Evolutionary conservation across 2,329 filamentous ascomycete species (phyloP).

Genomic region (Neopestalotiopsis clavispora): DNA sequence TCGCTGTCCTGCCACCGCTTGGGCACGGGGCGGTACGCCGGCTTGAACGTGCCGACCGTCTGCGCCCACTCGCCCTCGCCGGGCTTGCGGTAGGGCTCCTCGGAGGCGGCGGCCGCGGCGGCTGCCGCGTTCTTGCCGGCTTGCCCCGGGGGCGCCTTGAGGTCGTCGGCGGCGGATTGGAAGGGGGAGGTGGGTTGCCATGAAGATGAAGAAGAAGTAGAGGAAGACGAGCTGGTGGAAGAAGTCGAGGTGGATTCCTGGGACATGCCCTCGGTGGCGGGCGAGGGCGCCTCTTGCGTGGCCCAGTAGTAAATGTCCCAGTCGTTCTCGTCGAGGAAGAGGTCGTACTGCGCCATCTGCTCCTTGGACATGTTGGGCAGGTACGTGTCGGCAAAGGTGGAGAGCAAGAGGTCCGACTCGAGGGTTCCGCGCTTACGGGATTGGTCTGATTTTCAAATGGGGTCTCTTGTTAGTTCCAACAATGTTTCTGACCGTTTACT

Average conservation of each 20-base stretch:
- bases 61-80: slow-evolving; percentile 89
- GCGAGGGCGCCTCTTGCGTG: slow-evolving; percentile 76
- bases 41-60: slow-evolving; percentile 92
- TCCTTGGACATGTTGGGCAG: slow-evolving; percentile 73
- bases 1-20: slow-evolving; percentile 83
- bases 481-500: too few species aligned
- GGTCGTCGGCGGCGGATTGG: slow-evolving; percentile 26
- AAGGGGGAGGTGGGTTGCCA: slow-evolving; percentile 19
- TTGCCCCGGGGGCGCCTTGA: not conserved
- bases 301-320: slow-evolving; percentile 99
- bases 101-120: slow-evolving; percentile 37
- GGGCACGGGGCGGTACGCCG: slow-evolving; percentile 90
- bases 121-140: slow-evolving; percentile 29
- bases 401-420: slow-evolving; percentile 93
- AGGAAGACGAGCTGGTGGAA: slow-evolving; percentile 12
- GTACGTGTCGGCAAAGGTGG: slow-evolving; percentile 86
- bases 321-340: slow-evolving; percentile 97
- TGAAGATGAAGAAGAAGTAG: slow-evolving; percentile 31
- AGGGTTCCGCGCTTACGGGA: slow-evolving; percentile 95
- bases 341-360: slow-evolving; percentile 85
- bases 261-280: slow-evolving; percentile 40
- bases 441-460: slow-evolving; percentile 68
- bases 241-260: not conserved
- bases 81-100: slow-evolving; percentile 33
- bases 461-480: too few species aligned